phyloP scores from a whole-genome alignment of 2,329 filamentous ascomycete genomes.

The Penicillium sp. region DNA sequence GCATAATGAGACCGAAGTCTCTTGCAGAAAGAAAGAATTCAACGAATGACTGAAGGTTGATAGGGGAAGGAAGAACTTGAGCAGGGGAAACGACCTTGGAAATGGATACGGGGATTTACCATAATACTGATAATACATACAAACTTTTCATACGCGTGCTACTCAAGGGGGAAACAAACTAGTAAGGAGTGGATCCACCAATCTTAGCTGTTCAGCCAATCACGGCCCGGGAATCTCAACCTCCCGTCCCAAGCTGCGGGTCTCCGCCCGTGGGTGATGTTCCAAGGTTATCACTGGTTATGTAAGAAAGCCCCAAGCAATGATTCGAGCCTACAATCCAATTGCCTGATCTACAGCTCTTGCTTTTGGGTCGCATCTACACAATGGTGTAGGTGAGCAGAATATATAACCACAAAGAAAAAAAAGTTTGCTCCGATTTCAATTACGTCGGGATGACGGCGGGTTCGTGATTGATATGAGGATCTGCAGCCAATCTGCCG shows the following conservation, averaged over 20 bases:
- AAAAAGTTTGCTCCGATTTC: neutral
- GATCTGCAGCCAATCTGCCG: constrained; percentile 8
- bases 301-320: neutral
- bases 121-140: neutral
- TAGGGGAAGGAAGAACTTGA: neutral
- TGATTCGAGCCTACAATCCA: neutral
- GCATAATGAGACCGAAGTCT: constrained; percentile 13
- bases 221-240: neutral
- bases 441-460: constrained; percentile 8
- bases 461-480: constrained; percentile 7
- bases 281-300: neutral
- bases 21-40: constrained; percentile 7
- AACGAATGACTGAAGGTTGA: constrained; percentile 13
- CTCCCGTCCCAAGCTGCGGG: neutral
- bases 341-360: no score
- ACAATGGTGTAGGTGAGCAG: neutral
- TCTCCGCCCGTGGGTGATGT: constrained; percentile 3
- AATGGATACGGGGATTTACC: neutral
- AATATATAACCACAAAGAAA: neutral
- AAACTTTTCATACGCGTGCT: neutral
- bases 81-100: neutral
- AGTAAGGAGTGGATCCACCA: neutral
- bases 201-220: neutral
- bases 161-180: neutral
- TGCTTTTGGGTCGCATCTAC: neutral